phyloP scores from a whole-genome alignment of 441 rosid species.

The Erodium moschatum region DNA sequence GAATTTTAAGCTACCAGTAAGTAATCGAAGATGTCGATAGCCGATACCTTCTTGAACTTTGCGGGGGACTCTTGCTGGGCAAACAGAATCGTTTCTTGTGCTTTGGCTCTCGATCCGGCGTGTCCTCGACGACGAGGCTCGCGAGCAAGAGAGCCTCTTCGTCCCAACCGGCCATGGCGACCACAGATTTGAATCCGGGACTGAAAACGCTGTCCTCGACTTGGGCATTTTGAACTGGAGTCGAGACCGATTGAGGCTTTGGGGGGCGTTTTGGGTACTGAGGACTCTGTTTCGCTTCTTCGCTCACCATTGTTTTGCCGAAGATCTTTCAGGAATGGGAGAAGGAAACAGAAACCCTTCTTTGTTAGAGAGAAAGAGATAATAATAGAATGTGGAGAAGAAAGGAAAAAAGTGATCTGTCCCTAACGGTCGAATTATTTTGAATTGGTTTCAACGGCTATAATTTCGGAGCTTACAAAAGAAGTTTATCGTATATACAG shows the following conservation, averaged over 20 bases:
- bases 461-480: constrained; percentile 8
- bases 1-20: neutral
- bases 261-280: constrained; percentile 14
- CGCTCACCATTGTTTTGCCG: constrained; percentile 36
- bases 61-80: constrained; percentile 54
- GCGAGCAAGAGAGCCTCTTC: constrained; percentile 74
- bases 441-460: constrained; percentile 29
- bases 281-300: constrained; percentile 28
- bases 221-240: constrained; percentile 22
- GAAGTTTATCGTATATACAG: neutral
- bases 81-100: constrained; percentile 47
- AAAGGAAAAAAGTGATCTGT: neutral
- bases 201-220: constrained; percentile 42
- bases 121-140: constrained; percentile 72
- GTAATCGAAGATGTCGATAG: neutral
- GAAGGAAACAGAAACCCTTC: constrained; percentile 4
- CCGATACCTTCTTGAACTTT: constrained; percentile 49
- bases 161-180: constrained; percentile 98
- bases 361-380: constrained; percentile 5
- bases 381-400: constrained; percentile 6
- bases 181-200: constrained; percentile 78
- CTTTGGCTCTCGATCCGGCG: constrained; percentile 62
- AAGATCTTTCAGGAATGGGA: neutral
- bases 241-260: constrained; percentile 15
- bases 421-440: constrained; percentile 48